Evolutionary conservation across 495 filamentous ascomycete species (phyloP), one percentile per base, ranked within the genome.

Genomic region (Cudoniella acicularis): DNA sequence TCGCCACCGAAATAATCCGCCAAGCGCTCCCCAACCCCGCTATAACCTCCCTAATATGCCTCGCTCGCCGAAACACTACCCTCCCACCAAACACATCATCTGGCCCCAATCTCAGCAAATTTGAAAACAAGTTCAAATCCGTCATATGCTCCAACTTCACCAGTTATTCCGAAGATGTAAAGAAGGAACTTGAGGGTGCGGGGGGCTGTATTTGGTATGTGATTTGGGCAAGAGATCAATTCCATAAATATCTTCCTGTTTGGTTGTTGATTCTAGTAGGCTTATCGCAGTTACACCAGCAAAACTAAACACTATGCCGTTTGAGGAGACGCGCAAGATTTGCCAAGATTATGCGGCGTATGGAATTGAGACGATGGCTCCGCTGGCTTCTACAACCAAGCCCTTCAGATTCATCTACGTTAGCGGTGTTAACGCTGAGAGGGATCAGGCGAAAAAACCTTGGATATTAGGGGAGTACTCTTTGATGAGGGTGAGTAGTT

Each of bases 131-230:
- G 57, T 57, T 79, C 13, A 72, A 69, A 53, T 69, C 57, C 8
- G 59, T 77, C n/a, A 47, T 76, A 0, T 56, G 68, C 59, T 60
- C 69, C 2, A 68, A 77, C 61, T 82, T 75, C 54, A 69, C 45
- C 0, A 61, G 66, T 18, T 81, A 79, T 49, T 57, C 72, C 2
- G 74, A 76, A 1, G 52, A 65, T 16, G 69, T 75, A 4, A 74
- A 68, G 40, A 49, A 67, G 10, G 67, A 80, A 49, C 56, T 81
- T 9, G 57, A 67, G 1, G 73, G 64, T n/a, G 80, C 77, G 0
- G 75, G 79, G 56, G 77, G 74, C 0, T 80, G 77, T 57, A 80
- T 82, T 26, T 83, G 78, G 78, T 79, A 67, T 16, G 43, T 6
- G 13, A 6, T 13, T 36, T n/a, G n/a, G n/a, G n/a, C n/a, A 36